These are phyloP conservation scores for Cucumis hystrix DNA, from an alignment of 306 rosid species.

Conservation along the genomic window DNA sequence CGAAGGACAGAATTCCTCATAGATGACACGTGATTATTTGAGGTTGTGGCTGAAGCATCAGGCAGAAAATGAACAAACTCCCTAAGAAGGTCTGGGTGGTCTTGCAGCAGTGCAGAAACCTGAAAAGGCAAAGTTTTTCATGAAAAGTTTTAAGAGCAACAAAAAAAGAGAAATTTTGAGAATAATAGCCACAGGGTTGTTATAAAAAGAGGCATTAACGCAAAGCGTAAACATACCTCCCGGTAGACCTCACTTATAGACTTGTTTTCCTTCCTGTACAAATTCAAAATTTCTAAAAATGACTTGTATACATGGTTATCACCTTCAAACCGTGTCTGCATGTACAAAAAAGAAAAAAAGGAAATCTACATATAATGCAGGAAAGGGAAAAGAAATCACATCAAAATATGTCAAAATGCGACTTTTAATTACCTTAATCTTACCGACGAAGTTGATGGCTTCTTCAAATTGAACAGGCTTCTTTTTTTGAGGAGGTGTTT, in stretches of 20 bases:
- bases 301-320: conserved; percentile 86
- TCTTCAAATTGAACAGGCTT: conserved; percentile 90
- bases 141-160: not conserved
- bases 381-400: conserved; percentile 1
- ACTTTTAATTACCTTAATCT: conserved; percentile 64
- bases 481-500: conserved; percentile 69
- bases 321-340: conserved; percentile 77
- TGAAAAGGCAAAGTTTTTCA: conserved; percentile 11
- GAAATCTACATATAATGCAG: not conserved
- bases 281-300: conserved; percentile 85
- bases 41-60: conserved; percentile 57
- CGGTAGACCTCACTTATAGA: conserved; percentile 74
- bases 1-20: conserved; percentile 50
- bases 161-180: conserved; percentile 3
- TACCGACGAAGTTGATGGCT: conserved; percentile 94
- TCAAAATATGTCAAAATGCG: not conserved
- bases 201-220: not conserved
- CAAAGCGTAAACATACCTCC: conserved; percentile 38
- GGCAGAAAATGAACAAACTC: conserved; percentile 94
- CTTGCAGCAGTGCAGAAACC: conserved; percentile 73
- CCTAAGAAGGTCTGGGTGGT: conserved; percentile 69
- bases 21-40: conserved; percentile 41
- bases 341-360: not conserved
- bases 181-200: not conserved
- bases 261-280: conserved; percentile 98